Base-by-base conservation (phyloP, 164 flowering plant species). In the Annona cherimola region DNA sequence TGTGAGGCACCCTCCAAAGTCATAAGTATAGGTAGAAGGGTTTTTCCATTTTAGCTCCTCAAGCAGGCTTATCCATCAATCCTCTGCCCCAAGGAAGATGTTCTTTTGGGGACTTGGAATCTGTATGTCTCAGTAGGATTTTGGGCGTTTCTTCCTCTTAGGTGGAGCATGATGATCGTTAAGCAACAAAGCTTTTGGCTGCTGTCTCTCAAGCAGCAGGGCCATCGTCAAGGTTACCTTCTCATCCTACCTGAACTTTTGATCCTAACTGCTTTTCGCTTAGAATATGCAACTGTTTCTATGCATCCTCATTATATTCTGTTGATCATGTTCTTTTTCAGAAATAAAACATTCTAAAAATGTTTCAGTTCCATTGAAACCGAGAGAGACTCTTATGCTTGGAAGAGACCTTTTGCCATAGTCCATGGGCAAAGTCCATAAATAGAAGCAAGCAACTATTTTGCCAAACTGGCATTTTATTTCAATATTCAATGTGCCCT, bases 1-100 rank as follows among this genome's bases (percentile, higher is more conserved):
- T 57, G 92, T 95, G 69, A 88, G 81, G 70, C 99, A 89, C 76
- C 64, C 90, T 35, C 63, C 61, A 44, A 64, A 16, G 16, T 64
- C 67, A 7, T 39, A 40, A 41, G 45, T 18, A 9, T 64, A 14
- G 41, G n/a, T 7, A 41, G 11, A 41, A 6, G n/a, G 18, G 67
- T n/a, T 41, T 5, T 1, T 40, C 3, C 19, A 41, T 62, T 62
- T 62, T 14, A 62, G 4, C 16, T 11, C 16, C 20, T 64, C 67
- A 64, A 64, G 67, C 18, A 12, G 67, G 45, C 45, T 12, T 41
- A 2, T 64, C 41, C 4, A 2, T 64, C 41, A 4, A 12, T 42
- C n/a, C 16, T 16, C 2, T 6, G 7, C 45, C 63, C 18, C 11
- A 20, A 40, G 3, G 45, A 64, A 64, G 67, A 64, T 64, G 19